Evolutionary conservation across 116 monocot genomes (phyloP), one percentile per base, ranked within the genome.

Genomic region (Posidonia oceanica): DNA sequence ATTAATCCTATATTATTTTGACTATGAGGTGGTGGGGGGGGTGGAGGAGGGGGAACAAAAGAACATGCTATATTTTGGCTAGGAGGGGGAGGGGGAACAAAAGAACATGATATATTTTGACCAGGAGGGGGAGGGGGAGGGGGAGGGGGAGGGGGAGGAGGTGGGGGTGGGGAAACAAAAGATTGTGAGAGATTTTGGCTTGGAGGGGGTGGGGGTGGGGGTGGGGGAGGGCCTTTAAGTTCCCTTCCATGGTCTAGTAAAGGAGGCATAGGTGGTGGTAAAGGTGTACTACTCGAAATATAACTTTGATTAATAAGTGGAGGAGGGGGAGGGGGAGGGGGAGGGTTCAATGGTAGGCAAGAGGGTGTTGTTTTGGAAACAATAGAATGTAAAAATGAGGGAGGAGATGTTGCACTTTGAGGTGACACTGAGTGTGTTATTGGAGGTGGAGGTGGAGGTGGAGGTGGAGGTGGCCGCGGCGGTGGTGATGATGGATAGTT

Each of bases 401-500:
- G 29, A 29, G 29, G 29, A 29, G 29, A 29, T 29, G 29, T 29
- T 29, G 29, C 29, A 29, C 29, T 29, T 29, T 29, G 29, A 29
- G 29, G 8, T 48, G 48, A 12, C 11, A 39, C 15, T 21, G 15
- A 6, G 15, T 36, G 63, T 41, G 80, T 71, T 17, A 69, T 48
- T 1, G 66, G 61, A 10, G 76, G 53, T 17, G 77, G 77, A 10
- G 54, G 54, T 53, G 61, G 59, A 4, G 55, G 64, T 73, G 59
- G 69, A 39, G 79, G 63, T 72, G 62, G 75, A 59, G 72, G 78
- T 61, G 53, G 58, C 44, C 64, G 51, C 62, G 78, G 66, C 15
- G 58, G 70, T 61, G 69, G 61, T 52, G 65, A n/a, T 66, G 69
- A 36, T 36, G 37, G 29, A 42, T 17, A 7, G 16, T 22, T 60